Evolutionary conservation across 2,329 filamentous ascomycete genomes (phyloP).

Genomic region (Purpureocillium lavendulum): DNA sequence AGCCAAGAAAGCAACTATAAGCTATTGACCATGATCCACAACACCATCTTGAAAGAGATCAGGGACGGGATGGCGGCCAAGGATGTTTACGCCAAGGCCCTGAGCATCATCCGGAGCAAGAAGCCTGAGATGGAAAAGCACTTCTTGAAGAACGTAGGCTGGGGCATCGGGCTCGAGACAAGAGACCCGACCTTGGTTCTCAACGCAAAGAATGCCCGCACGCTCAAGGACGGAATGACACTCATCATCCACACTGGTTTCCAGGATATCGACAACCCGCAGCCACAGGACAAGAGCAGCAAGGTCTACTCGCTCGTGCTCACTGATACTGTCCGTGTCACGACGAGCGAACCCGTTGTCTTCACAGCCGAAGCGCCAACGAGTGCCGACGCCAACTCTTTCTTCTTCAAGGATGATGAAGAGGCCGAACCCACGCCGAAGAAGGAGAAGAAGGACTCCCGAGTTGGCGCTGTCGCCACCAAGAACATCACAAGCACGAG

Average conservation of each 20-base stretch:
- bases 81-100: constrained; percentile 85
- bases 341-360: constrained; percentile 66
- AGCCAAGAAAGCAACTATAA: constrained; percentile 93
- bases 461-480: constrained; percentile 79
- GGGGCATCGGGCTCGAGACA: constrained; percentile 86
- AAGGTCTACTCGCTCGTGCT: constrained; percentile 84
- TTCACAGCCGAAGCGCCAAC: constrained; percentile 92
- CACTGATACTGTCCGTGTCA: constrained; percentile 88
- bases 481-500: constrained; percentile 95
- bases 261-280: constrained; percentile 78
- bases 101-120: constrained; percentile 73
- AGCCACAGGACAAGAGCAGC: constrained; percentile 82
- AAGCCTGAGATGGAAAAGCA: constrained; percentile 94
- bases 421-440: constrained; percentile 80
- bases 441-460: constrained; percentile 77
- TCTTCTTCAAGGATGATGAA: constrained; percentile 97
- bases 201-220: constrained; percentile 76
- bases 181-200: constrained; percentile 76
- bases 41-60: constrained; percentile 82
- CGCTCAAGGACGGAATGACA: constrained; percentile 94
- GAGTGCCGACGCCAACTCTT: constrained; percentile 88
- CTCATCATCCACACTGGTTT: constrained; percentile 85
- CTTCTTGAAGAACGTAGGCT: constrained; percentile 87
- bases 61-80: constrained; percentile 79
- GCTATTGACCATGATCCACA: constrained; percentile 75